phyloP scores from a whole-genome alignment of 768 basidiomycete species.

The Naganishia vaughanmartiniae region DNA sequence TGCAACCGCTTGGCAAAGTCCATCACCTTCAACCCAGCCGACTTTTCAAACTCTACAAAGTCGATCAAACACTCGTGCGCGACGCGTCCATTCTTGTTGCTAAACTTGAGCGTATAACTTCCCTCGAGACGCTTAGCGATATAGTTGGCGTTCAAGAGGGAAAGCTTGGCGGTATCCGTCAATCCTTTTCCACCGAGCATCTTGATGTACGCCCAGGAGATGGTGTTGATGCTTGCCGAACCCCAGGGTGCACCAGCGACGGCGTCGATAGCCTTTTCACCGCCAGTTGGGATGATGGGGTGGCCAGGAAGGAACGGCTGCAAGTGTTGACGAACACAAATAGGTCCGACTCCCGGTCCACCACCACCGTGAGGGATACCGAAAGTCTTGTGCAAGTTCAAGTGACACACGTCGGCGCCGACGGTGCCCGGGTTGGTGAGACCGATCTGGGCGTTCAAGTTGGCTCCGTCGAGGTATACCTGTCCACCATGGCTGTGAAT shows the following conservation, averaged over 20 bases:
- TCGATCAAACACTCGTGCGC: constrained; percentile 96
- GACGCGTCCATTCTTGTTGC: constrained; percentile 84
- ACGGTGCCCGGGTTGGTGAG: constrained; percentile 83
- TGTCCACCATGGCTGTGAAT: constrained; percentile 94
- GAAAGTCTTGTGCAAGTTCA: constrained; percentile 98
- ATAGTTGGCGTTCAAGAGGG: constrained; percentile 94
- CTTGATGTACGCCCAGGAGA: constrained; percentile 99
- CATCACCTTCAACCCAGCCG: constrained; percentile 78
- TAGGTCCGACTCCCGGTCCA: constrained; percentile 93
- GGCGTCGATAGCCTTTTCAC: constrained; percentile 73
- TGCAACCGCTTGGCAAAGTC: constrained; percentile 97
- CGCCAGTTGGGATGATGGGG: constrained; percentile 67
- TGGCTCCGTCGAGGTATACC: constrained; percentile 95
- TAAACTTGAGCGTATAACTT: constrained; percentile 82
- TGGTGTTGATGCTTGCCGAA: constrained; percentile 88
- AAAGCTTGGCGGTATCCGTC: constrained; percentile 75
- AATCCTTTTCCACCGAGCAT: constrained; percentile 97
- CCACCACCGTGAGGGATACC: constrained; percentile 98
- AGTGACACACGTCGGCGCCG: constrained; percentile 95
- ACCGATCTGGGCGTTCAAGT: constrained; percentile 90
- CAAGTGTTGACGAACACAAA: constrained; percentile 89
- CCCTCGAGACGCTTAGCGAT: constrained; percentile 83
- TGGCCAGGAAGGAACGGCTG: constrained; percentile 92
- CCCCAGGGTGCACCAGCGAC: constrained; percentile 91
- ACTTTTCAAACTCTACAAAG: constrained; percentile 88